Evolutionary conservation across 78 protist species (phyloP), one percentile per base, ranked within the genome.

Genomic region (Chrysochromulina parva): DNA sequence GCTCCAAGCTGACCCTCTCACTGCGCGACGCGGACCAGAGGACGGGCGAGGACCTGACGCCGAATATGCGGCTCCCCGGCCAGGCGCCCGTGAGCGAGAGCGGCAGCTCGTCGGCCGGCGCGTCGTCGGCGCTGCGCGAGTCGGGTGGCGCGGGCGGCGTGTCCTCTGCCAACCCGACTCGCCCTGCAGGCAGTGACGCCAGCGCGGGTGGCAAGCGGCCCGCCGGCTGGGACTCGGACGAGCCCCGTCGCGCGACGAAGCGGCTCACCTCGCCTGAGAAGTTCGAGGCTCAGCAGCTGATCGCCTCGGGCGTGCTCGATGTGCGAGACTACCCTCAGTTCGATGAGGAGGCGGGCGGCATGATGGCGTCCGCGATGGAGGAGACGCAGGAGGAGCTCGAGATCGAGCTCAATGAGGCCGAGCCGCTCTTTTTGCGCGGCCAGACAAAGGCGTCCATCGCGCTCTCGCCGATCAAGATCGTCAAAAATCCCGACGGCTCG

Each of bases 401-500:
- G 62, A 92, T 98, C 65, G 99, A 98, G 82, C 82, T 95, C 85
- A 93, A 76, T 74, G 98, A 97, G 73, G 96, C 85, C 28, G 98
- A 97, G 90, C 99, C 99, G 11, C 85, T 92, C 50, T 98, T 98
- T 91, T 89, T 98, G 78, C 81, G 82, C 28, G 93, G 88, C 66
- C 94, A 91, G 76, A 93, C 94, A 5, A 67, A 55, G 92, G 50
- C 28, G 48, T 38, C 92, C 38, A 65, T 88, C 84, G 93, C 93
- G 26, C 65, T 96, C 58, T 93, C 97, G 54, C 99, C 99, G 16
- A 94, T 98, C 76, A 96, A 97, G 67, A 38, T 38, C 38, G 38
- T 38, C 19, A 94, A 94, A 85, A 98, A 97, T 90, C 99, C 99
- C 13, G 98, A 97, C 78, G 99, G 99, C 9, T 94, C 98, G 22